Base-by-base conservation (phyloP, 1,284 basidiomycete genomes). In the Apiotrichum brassicae region DNA sequence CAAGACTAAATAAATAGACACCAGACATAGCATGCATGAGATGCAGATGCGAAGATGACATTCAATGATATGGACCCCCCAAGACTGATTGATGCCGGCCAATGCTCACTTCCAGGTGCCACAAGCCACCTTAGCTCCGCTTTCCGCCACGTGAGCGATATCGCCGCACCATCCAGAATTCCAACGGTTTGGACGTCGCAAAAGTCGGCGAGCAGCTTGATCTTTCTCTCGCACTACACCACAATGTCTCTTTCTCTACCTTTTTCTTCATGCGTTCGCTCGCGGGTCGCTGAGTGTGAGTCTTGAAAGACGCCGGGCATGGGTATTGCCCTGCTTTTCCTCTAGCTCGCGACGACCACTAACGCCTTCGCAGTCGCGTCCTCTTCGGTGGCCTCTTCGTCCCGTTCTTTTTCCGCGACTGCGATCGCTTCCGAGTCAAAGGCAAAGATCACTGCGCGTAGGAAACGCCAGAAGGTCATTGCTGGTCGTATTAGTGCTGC, bases 1-100 rank as follows among this genome's bases (percentile, higher is more conserved):
- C 28, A 75, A 70, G 48, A 51, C 28, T 18, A 35, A 8, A 35
- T 14, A 18, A 28, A 7, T 2, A 36, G 20, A 19, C 13, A 22
- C 3, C 14, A 37, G 16, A 26, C 23, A 25, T 28, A 20, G 19
- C 25, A 46, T 37, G 43, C 43, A 46, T 46, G n/a, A 30, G 9
- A 30, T 14, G 11, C 28, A 30, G 28, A 30, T 30, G 14, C 3
- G 11, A 30, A 6, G 28, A 30, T 30, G 14, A 14, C 28, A 30
- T 14, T 11, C 28, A 30, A 11, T 30, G 28, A n/a, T n/a, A n/a
- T n/a, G n/a, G n/a, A n/a, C n/a, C n/a, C n/a, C n/a, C n/a, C n/a
- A n/a, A n/a, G n/a, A n/a, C n/a, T n/a, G n/a, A n/a, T n/a, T n/a
- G n/a, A n/a, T n/a, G n/a, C n/a, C n/a, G n/a, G n/a, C n/a, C n/a